phyloP scores from a whole-genome alignment of 495 filamentous ascomycete genomes.

The Annulohypoxylon bovei region DNA sequence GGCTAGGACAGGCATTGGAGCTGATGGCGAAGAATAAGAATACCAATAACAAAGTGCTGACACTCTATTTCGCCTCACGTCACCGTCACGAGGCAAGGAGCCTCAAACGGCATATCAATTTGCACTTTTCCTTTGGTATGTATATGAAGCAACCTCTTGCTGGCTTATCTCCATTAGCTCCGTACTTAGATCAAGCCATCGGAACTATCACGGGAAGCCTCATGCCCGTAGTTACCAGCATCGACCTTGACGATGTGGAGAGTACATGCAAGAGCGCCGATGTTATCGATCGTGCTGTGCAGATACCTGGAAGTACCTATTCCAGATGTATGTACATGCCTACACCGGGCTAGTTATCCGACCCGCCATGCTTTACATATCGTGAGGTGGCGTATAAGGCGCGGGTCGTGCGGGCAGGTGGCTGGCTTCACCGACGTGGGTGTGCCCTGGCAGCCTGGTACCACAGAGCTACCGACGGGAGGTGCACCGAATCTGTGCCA shows the following conservation, averaged over 20 bases:
- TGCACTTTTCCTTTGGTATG: not conserved
- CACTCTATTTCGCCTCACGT: not conserved
- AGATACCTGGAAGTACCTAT: not conserved
- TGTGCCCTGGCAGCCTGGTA: not conserved
- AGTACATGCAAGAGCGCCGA: not conserved
- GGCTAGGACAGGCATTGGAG: not conserved
- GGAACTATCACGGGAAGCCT: not conserved
- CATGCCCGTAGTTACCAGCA: not conserved
- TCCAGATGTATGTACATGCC: not conserved
- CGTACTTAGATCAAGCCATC: conserved; percentile 1
- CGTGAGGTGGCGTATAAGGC: conserved; percentile 6
- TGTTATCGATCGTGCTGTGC: not conserved
- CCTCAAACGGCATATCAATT: not conserved
- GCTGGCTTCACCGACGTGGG: not conserved
- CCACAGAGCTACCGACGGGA: not conserved
- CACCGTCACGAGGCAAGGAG: not conserved
- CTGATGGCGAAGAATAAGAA: conserved; percentile 1
- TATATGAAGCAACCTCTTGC: not conserved
- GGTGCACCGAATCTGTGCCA: not conserved
- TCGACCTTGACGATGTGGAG: not conserved
- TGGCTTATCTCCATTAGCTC: not conserved
- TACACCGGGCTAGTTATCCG: not conserved
- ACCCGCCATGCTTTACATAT: not conserved
- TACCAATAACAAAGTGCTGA: conserved; percentile 4
- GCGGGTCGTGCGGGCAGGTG: not conserved